phyloP scores from a whole-genome alignment of 2,329 filamentous ascomycete genomes.

The Ambrosiella beaveri region DNA sequence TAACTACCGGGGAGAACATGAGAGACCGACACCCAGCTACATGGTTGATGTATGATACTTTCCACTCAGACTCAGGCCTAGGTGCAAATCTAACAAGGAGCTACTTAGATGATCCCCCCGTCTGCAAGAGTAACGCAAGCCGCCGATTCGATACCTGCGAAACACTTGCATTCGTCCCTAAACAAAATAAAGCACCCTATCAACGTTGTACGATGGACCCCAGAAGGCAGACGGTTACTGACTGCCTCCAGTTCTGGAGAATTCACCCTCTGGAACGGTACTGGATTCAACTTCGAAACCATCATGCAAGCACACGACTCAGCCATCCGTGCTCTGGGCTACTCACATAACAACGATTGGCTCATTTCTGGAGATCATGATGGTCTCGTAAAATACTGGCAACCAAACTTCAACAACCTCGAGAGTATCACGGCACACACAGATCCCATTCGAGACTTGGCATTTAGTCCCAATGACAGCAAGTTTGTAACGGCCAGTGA shows the following conservation, averaged over 20 bases:
- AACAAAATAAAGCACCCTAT: slow-evolving; percentile 98
- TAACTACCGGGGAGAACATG: slow-evolving; percentile 53
- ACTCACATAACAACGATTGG: slow-evolving; percentile 95
- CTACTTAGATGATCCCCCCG: slow-evolving; percentile 66
- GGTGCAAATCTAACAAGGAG: neutral
- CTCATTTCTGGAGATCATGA: slow-evolving; percentile 89
- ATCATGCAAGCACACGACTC: slow-evolving; percentile 96
- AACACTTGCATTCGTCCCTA: slow-evolving; percentile 90
- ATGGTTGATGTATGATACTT: slow-evolving; percentile 56
- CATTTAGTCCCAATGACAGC: slow-evolving; percentile 82
- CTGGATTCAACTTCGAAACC: slow-evolving; percentile 97
- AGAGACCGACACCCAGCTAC: slow-evolving; percentile 76
- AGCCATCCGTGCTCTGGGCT: slow-evolving; percentile 65
- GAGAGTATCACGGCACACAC: slow-evolving; percentile 83
- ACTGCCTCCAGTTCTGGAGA: slow-evolving; percentile 93
- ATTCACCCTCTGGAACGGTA: slow-evolving; percentile 97
- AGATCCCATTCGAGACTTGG: slow-evolving; percentile 77
- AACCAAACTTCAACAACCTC: slow-evolving; percentile 97
- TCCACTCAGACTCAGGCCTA: neutral
- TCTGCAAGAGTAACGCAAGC: slow-evolving; percentile 55
- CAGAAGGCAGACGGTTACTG: slow-evolving; percentile 76
- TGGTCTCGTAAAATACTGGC: slow-evolving; percentile 94
- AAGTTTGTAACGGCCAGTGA: slow-evolving; percentile 96
- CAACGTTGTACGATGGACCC: slow-evolving; percentile 94
- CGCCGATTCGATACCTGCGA: slow-evolving; percentile 79